A percentile compares a stretch with the other conserved stretches of the same genome.
Conservation (phyloP, 176 grass and related monocot species). For the Tuctoria greenei region DNA sequence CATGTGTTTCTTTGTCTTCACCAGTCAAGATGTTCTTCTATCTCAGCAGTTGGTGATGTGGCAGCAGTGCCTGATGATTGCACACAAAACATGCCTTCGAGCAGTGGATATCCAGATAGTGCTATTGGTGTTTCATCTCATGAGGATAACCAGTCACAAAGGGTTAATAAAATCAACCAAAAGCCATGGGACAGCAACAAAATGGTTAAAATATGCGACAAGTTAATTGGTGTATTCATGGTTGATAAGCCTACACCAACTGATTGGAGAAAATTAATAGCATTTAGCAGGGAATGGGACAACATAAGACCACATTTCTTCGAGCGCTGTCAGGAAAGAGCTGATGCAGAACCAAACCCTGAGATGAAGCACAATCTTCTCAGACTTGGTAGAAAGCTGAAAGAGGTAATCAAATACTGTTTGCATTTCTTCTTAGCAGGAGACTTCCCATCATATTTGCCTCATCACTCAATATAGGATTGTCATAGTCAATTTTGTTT, state of each 20-base stretch:
- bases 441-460: not conserved
- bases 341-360: constrained; percentile 62
- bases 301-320: constrained; percentile 77
- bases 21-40: constrained; percentile 32
- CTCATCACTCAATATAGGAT: constrained; percentile 19
- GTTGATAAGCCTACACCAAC: constrained; percentile 72
- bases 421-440: not conserved
- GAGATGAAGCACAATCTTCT: constrained; percentile 83
- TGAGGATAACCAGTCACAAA: constrained; percentile 20
- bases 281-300: constrained; percentile 74
- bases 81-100: constrained; percentile 45
- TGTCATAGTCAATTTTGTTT: not conserved
- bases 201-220: constrained; percentile 79
- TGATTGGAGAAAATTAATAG: constrained; percentile 85
- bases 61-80: constrained; percentile 38
- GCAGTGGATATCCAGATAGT: constrained; percentile 26
- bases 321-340: constrained; percentile 70
- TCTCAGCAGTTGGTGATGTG: constrained; percentile 45
- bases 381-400: constrained; percentile 73
- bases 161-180: constrained; percentile 12
- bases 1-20: constrained; percentile 26
- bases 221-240: constrained; percentile 81
- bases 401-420: constrained; percentile 53
- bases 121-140: constrained; percentile 13
- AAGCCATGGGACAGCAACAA: constrained; percentile 32